Conservation (phyloP, 2,329 filamentous ascomycete species). For the Myriosclerotinia scirpicola region DNA sequence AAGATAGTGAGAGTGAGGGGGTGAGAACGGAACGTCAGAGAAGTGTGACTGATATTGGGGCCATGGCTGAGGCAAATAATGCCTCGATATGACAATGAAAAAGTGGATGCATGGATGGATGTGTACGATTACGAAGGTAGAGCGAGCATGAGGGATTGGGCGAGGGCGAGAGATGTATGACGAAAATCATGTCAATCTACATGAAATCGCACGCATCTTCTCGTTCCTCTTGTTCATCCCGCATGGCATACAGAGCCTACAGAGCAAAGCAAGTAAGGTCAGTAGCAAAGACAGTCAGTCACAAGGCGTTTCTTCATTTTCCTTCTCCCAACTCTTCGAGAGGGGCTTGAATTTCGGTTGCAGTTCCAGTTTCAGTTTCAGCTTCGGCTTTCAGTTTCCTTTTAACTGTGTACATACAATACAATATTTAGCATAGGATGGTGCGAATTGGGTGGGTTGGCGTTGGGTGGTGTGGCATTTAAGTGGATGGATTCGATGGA, state of each 20-base stretch:
- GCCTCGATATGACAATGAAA: conserved; percentile 10
- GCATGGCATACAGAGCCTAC: background rate
- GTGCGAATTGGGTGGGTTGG: background rate
- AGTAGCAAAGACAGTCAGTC: too few species aligned
- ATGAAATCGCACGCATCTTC: background rate
- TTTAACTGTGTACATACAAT: background rate
- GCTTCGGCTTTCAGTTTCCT: background rate
- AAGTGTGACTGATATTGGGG: conserved; percentile 16
- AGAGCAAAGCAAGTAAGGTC: too few species aligned
- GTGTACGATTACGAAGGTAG: conserved; percentile 10
- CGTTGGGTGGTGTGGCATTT: background rate
- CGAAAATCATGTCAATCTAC: background rate
- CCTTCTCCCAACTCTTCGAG: too few species aligned
- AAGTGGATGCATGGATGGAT: background rate
- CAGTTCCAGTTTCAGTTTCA: background rate
- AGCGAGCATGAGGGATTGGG: background rate
- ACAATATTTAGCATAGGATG: background rate
- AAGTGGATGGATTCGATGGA: background rate
- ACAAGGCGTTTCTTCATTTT: too few species aligned
- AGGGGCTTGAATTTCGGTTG: too few species aligned
- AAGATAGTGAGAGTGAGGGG: conserved; percentile 42
- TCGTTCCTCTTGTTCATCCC: background rate
- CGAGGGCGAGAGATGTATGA: background rate
- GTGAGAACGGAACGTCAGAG: conserved; percentile 19
- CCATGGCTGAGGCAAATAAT: background rate